These are phyloP conservation scores for Beta macrorhiza DNA, from an alignment of 179 eudicot species.

Conservation along the genomic window DNA sequence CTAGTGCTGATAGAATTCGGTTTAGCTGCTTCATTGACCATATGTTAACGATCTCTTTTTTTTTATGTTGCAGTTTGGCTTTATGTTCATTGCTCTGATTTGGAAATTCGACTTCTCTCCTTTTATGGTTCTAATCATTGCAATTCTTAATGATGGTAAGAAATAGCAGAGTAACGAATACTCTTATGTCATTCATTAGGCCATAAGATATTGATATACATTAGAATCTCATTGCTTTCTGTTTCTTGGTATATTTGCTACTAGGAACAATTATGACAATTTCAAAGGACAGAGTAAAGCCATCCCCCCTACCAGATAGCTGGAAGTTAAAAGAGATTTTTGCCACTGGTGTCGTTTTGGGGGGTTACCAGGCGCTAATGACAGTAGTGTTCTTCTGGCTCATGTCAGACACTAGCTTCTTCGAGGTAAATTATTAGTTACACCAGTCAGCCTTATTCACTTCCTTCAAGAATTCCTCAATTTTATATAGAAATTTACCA, in stretches of 20 bases:
- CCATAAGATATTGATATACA: too few relatives aligned
- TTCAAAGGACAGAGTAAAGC: slow-evolving; percentile 47
- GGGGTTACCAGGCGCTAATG: slow-evolving; percentile 45
- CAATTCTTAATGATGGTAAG: slow-evolving; percentile 67
- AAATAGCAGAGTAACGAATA: background rate
- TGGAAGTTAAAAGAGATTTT: slow-evolving; percentile 51
- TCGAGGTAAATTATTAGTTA: slow-evolving; percentile 24
- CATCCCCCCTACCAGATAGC: slow-evolving; percentile 46
- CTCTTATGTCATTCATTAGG: background rate
- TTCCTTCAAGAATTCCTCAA: background rate
- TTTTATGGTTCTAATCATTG: slow-evolving; percentile 79
- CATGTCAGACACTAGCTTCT: slow-evolving; percentile 35
- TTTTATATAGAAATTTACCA: background rate
- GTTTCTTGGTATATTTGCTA: background rate
- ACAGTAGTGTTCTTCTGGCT: slow-evolving; percentile 49
- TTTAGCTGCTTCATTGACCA: background rate
- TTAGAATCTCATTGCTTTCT: background rate
- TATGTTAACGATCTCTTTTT: slow-evolving; percentile 8
- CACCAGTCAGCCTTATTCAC: background rate
- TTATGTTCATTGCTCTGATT: slow-evolving; percentile 70
- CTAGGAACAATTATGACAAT: slow-evolving; percentile 54
- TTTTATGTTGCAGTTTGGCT: slow-evolving; percentile 53
- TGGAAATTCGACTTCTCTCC: slow-evolving; percentile 78
- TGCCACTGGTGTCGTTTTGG: slow-evolving; percentile 46
- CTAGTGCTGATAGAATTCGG: background rate